phyloP scores from a whole-genome alignment of 2,329 filamentous ascomycete species.

The Dendryphion nanum region DNA sequence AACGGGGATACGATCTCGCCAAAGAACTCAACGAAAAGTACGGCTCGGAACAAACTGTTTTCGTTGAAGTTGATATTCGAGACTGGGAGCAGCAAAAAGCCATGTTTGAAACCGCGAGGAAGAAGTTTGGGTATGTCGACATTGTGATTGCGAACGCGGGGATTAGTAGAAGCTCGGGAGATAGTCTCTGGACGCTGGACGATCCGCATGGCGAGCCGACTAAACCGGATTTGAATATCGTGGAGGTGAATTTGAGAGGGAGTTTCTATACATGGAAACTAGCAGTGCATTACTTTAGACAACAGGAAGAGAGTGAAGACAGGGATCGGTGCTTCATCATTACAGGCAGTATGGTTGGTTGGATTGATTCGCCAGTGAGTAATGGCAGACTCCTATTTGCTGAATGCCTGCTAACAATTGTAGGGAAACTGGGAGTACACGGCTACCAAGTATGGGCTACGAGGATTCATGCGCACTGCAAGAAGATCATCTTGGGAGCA shows the following conservation, averaged over 20 bases:
- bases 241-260: constrained; percentile 67
- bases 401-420: neutral
- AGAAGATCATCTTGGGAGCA: constrained; percentile 42
- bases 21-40: constrained; percentile 24
- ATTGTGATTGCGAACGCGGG: constrained; percentile 65
- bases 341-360: constrained; percentile 49
- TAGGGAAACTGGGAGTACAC: constrained; percentile 40
- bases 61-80: constrained; percentile 27
- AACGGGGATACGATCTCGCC: constrained; percentile 23
- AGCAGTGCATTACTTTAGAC: constrained; percentile 33
- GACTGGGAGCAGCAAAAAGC: constrained; percentile 28
- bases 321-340: constrained; percentile 47
- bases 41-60: constrained; percentile 19
- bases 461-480: constrained; percentile 43
- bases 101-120: constrained; percentile 25
- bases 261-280: constrained; percentile 37
- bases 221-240: constrained; percentile 44
- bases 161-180: constrained; percentile 23
- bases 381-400: neutral
- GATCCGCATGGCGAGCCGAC: constrained; percentile 43
- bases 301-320: constrained; percentile 22
- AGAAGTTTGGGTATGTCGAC: constrained; percentile 63
- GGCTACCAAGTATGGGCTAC: constrained; percentile 45
- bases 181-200: constrained; percentile 53
- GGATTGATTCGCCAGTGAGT: constrained; percentile 43